Evolutionary conservation across 2,329 filamentous ascomycete genomes (phyloP), one percentile per base, ranked within the genome.

Genomic region (Fusarium sacchari): DNA sequence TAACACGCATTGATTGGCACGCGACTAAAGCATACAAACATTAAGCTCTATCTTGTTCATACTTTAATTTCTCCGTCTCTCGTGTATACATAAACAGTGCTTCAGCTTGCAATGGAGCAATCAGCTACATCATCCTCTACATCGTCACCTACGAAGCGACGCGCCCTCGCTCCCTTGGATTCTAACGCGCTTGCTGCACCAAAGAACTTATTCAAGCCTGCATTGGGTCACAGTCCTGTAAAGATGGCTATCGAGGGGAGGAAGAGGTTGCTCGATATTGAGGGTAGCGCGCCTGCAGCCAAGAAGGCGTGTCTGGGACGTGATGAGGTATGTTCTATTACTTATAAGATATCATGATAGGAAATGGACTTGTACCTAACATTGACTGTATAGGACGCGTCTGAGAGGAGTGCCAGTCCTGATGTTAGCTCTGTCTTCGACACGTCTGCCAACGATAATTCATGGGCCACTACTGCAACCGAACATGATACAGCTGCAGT

Each of bases 341-440:
- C 26, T 47, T 5, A 12, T 8, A 43, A 42, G n/a, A n/a, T 49
- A 24, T 43, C 15, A 55, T 67, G 28, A 37, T 40, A 7, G 22
- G 7, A 50, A 20, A 39, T 24, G 11, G 28, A 63, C 7, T 22
- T 2, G 5, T 34, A 56, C 6, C 67, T 76, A n/a, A 76, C 55
- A 57, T 28, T 37, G 18, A 26, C 7, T 18, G 22, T 43, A 2
- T 43, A 78, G 75, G 75, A 76, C 77, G 71, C 76, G 76, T 77
- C 72, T 37, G 80, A 80, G 47, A 78, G 74, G 55, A 80, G 80
- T 42, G 71, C 77, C 10, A 82, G 84, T 17, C 83, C 86, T 8
- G 84, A 84, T 56, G 80, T 83, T 20, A 85, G 84, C 24, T 88
- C 87, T 26, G 78, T 88, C 43, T 88, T 89, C 68, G 87, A 89